Conservation (phyloP, 164 flowering plant species). For the Piper betle region DNA sequence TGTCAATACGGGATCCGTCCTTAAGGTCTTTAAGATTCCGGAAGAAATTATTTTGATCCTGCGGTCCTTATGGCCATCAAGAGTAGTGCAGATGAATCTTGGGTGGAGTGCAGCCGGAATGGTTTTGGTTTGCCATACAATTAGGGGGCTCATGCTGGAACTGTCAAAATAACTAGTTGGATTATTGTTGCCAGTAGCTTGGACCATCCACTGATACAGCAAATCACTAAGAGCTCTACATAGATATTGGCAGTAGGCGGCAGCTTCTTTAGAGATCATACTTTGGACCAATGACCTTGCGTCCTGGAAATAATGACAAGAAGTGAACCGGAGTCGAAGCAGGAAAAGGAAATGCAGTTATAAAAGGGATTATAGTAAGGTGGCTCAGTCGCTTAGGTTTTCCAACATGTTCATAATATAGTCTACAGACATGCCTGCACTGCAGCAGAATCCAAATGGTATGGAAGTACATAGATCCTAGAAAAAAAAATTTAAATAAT, state of each 20-base stretch:
- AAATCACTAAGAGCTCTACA: slow-evolving; percentile 37
- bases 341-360: background rate
- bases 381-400: background rate
- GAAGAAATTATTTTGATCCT: slow-evolving; percentile 54
- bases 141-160: slow-evolving; percentile 10
- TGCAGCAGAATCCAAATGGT: background rate
- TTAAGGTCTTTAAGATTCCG: slow-evolving; percentile 37
- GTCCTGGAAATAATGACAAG: slow-evolving; percentile 32
- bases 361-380: background rate
- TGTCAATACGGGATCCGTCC: slow-evolving; percentile 48
- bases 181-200: slow-evolving; percentile 16
- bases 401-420: background rate
- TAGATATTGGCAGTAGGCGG: slow-evolving; percentile 39
- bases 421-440: background rate
- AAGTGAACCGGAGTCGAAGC: background rate
- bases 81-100: slow-evolving; percentile 9
- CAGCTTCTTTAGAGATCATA: slow-evolving; percentile 62
- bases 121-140: slow-evolving; percentile 12
- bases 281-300: slow-evolving; percentile 60
- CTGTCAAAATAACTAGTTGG: slow-evolving; percentile 1
- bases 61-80: slow-evolving; percentile 40
- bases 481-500: background rate
- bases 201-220: slow-evolving; percentile 38
- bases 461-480: background rate
- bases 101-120: slow-evolving; percentile 12